Percentiles rank a stretch among this genome's conserved stretches.
These are phyloP conservation scores for Chaetomiaceae sp. DNA, from an alignment of 2,329 filamentous ascomycete genomes.

Conservation along the genomic window DNA sequence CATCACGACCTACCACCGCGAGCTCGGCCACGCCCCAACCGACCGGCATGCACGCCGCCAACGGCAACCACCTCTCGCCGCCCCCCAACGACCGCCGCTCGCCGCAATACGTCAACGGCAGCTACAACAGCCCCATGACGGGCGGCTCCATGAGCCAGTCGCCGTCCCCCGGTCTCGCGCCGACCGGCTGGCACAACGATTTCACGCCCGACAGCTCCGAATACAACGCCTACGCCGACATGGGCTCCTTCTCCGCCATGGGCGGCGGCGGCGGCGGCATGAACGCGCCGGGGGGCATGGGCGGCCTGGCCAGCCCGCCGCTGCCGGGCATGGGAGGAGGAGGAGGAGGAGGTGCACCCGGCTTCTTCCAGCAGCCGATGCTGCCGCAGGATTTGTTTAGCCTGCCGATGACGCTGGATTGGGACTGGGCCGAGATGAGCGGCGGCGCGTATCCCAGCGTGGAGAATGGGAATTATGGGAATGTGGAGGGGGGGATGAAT, in stretches of 20 bases:
- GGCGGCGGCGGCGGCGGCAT: no score
- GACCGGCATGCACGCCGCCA: slow-evolving; percentile 16
- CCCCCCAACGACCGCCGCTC: slow-evolving; percentile 23
- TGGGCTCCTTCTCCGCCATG: slow-evolving; percentile 38
- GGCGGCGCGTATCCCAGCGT: slow-evolving; percentile 59
- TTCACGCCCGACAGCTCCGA: slow-evolving; percentile 33
- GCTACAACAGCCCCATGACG: slow-evolving; percentile 33
- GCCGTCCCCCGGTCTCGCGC: slow-evolving; percentile 40
- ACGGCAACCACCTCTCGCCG: slow-evolving; percentile 27
- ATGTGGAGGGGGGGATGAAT: neutral
- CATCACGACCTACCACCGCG: slow-evolving; percentile 27
- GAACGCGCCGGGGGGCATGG: slow-evolving; percentile 10
- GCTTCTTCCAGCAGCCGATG: slow-evolving; percentile 70
- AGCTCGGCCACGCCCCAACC: slow-evolving; percentile 29
- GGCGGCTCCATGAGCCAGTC: slow-evolving; percentile 33
- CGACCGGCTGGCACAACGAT: slow-evolving; percentile 44
- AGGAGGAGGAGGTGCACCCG: slow-evolving; percentile 17
- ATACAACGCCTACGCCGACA: slow-evolving; percentile 37
- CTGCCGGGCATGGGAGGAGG: slow-evolving; percentile 3
- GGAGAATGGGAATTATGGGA: slow-evolving; percentile 52
- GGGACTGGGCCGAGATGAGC: slow-evolving; percentile 69
- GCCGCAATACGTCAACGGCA: slow-evolving; percentile 30
- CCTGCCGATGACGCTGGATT: slow-evolving; percentile 92
- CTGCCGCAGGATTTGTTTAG: slow-evolving; percentile 92
- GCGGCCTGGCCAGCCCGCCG: slow-evolving; percentile 33